Evolutionary conservation across 495 filamentous ascomycete species (phyloP).

Genomic region (Cryomyces antarcticus): DNA sequence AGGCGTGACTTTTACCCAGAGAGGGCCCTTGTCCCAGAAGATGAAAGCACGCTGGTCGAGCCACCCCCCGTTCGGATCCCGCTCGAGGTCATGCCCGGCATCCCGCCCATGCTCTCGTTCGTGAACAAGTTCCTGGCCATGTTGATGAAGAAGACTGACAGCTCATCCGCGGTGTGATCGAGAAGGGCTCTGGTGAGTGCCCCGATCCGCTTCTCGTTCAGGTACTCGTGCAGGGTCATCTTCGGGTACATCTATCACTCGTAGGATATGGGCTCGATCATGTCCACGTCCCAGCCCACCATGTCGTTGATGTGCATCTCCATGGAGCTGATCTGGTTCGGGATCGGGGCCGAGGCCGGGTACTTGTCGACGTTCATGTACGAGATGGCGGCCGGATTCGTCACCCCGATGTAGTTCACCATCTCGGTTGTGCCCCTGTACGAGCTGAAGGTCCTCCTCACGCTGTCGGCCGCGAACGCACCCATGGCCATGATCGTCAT

Average conservation of each 20-base stretch:
- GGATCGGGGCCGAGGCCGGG: not conserved
- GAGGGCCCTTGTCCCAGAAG: no score
- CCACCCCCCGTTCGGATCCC: no score
- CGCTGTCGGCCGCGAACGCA: not conserved
- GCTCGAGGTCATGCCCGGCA: no score
- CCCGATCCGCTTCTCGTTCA: not conserved
- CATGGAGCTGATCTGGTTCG: not conserved
- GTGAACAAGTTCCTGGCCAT: no score
- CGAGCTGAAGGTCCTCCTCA: slow-evolving; percentile 1
- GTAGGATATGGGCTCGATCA: not conserved
- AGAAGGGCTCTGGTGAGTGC: no score
- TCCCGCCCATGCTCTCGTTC: no score
- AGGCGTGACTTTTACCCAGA: no score
- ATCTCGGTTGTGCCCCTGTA: not conserved
- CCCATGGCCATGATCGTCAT: not conserved
- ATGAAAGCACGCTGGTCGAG: no score
- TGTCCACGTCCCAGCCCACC: not conserved
- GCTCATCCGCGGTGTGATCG: no score
- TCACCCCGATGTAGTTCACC: not conserved
- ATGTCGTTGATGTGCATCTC: not conserved
- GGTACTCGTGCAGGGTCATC: not conserved
- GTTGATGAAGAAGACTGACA: no score
- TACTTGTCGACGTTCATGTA: not conserved
- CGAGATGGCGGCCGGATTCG: not conserved
- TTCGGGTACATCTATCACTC: not conserved